Evolutionary conservation across 805 yeast genomes (phyloP).

Genomic region (Kazachstania martiniae): DNA sequence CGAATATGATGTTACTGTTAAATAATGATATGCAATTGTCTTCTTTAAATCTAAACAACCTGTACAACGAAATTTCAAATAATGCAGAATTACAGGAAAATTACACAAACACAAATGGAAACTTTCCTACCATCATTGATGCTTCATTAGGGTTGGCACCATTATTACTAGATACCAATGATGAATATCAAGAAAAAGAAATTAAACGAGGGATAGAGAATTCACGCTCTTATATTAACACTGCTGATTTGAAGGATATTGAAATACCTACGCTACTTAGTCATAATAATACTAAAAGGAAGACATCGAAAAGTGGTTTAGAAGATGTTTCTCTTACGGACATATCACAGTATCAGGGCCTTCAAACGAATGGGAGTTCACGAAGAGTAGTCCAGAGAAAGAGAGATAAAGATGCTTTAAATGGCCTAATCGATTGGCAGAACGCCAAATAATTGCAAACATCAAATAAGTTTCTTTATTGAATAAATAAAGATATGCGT

Average conservation of each 20-base stretch:
- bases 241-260: too few species aligned
- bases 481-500: too few species aligned
- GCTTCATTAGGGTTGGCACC: conserved; percentile 72
- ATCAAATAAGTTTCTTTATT: too few species aligned
- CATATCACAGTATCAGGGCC: too few species aligned
- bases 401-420: background rate
- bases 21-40: conserved; percentile 8
- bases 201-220: too few species aligned
- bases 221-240: too few species aligned
- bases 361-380: too few species aligned
- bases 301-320: too few species aligned
- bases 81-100: background rate
- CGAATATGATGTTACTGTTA: conserved; percentile 7
- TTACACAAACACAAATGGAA: background rate
- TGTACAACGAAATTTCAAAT: background rate
- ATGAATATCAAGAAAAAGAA: too few species aligned
- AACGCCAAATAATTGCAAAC: conserved; percentile 4
- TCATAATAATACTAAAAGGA: too few species aligned
- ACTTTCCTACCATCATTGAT: conserved; percentile 44
- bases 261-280: too few species aligned
- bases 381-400: background rate
- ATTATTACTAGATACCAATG: conserved; percentile 31
- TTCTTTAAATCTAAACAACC: conserved; percentile 2
- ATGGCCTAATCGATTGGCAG: conserved; percentile 5
- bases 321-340: too few species aligned